Percentiles rank a stretch among this genome's conserved stretches.
Conservation (phyloP, 306 rosid genomes). For the Benincasa hispida region DNA sequence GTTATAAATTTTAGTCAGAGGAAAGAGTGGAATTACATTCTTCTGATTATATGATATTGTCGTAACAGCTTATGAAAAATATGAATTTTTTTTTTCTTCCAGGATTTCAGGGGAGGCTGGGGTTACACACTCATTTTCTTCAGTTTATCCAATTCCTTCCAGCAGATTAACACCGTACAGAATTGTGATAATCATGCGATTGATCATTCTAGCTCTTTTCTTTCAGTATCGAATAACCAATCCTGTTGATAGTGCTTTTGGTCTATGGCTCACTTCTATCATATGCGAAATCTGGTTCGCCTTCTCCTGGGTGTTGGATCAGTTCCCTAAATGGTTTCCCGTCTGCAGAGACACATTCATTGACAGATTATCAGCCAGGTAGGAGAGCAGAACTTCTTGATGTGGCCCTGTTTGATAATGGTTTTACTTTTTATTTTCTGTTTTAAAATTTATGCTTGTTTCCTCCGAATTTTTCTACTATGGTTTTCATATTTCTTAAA, state of each 20-base stretch:
- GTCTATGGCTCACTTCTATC: constrained; percentile 89
- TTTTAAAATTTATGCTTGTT: too few relatives aligned
- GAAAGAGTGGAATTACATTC: neutral
- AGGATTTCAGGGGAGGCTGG: constrained; percentile 41
- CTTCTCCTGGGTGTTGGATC: constrained; percentile 92
- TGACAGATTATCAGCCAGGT: constrained; percentile 83
- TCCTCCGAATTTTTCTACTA: too few relatives aligned
- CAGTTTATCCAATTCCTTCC: constrained; percentile 44
- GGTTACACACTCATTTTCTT: constrained; percentile 46
- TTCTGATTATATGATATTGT: neutral
- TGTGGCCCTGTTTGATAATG: too few relatives aligned
- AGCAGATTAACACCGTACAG: constrained; percentile 68
- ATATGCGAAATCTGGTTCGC: constrained; percentile 99
- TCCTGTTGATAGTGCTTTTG: constrained; percentile 92
- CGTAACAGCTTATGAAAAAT: neutral
- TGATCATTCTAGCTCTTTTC: constrained; percentile 72
- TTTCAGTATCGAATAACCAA: constrained; percentile 86
- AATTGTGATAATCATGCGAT: constrained; percentile 42
- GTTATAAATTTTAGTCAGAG: neutral
- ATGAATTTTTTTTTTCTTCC: constrained; percentile 19
- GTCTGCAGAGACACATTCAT: constrained; percentile 51
- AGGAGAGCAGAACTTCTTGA: neutral
- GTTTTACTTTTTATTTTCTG: too few relatives aligned
- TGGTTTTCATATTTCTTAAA: too few relatives aligned
- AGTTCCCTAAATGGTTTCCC: constrained; percentile 97